Percentiles rank a stretch among this genome's conserved stretches.
These are phyloP conservation scores for Coemansia aciculifera DNA, from an alignment of 192 early-diverging fungal species.

Conservation along the genomic window DNA sequence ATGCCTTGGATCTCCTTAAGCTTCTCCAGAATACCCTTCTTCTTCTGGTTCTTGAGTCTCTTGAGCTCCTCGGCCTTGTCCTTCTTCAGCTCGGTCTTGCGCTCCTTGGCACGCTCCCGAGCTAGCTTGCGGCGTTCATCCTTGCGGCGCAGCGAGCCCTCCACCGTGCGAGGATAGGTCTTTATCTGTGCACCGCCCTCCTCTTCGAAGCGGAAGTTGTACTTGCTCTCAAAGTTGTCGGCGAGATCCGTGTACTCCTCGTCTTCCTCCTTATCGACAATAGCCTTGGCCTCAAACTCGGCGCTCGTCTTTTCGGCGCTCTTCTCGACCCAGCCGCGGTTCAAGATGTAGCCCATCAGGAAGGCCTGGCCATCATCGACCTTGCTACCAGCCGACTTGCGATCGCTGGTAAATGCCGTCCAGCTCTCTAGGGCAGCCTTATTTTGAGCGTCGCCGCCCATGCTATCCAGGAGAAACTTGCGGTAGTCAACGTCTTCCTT, in stretches of 20 bases:
- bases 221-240: constrained; percentile 85
- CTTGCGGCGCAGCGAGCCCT: constrained; percentile 79
- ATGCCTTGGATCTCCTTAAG: constrained; percentile 86
- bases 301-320: constrained; percentile 59
- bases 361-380: constrained; percentile 64
- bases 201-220: constrained; percentile 96
- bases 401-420: constrained; percentile 13
- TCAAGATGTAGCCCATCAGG: constrained; percentile 90
- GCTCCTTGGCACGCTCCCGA: constrained; percentile 69
- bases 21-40: constrained; percentile 77
- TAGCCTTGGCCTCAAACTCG: constrained; percentile 63
- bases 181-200: constrained; percentile 67
- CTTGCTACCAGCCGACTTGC: constrained; percentile 25
- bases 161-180: constrained; percentile 80
- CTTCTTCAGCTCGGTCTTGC: constrained; percentile 72
- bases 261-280: constrained; percentile 75
- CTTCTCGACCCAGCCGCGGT: constrained; percentile 93
- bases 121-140: constrained; percentile 76
- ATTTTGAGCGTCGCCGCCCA: constrained; percentile 45
- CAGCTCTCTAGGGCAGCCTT: constrained; percentile 32
- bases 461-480: constrained; percentile 81
- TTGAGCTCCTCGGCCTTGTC: constrained; percentile 83
- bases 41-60: constrained; percentile 89
- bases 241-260: constrained; percentile 77
- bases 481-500: constrained; percentile 89